phyloP scores from a whole-genome alignment of 2,329 filamentous ascomycete species.

The Colletotrichum graminicola region DNA sequence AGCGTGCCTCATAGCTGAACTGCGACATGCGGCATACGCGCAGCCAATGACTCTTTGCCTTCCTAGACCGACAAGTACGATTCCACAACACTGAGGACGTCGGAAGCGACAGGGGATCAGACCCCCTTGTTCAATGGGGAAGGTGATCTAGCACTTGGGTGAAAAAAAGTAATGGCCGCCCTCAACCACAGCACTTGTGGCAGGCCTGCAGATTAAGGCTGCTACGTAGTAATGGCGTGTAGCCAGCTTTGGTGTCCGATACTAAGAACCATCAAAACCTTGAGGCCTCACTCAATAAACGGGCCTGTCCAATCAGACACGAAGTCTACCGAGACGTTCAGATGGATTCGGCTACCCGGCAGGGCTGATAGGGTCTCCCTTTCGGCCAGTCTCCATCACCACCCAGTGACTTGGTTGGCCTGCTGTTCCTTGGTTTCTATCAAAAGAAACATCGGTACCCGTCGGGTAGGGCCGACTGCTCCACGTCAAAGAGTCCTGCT shows the following conservation, averaged over 20 bases:
- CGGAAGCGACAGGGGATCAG: slow-evolving; percentile 25
- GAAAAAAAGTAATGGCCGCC: too few relatives aligned
- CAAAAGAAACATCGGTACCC: slow-evolving; percentile 22
- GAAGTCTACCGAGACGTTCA: slow-evolving; percentile 1
- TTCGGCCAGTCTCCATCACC: background rate
- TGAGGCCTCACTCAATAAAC: background rate
- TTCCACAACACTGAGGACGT: slow-evolving; percentile 36
- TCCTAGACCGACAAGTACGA: slow-evolving; percentile 22
- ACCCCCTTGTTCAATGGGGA: slow-evolving; percentile 12
- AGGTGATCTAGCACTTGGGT: slow-evolving; percentile 16
- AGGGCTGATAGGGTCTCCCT: slow-evolving; percentile 1
- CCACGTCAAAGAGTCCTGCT: slow-evolving; percentile 17
- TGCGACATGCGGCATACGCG: slow-evolving; percentile 37
- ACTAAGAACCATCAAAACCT: background rate
- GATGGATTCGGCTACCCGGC: slow-evolving; percentile 2
- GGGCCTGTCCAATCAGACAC: slow-evolving; percentile 11
- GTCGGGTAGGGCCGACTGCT: slow-evolving; percentile 27
- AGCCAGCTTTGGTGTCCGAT: background rate
- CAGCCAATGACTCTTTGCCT: slow-evolving; percentile 24
- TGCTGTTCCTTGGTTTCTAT: slow-evolving; percentile 14
- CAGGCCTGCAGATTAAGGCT: slow-evolving; percentile 20
- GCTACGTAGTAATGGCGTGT: background rate
- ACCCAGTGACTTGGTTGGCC: slow-evolving; percentile 1
- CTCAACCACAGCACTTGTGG: background rate
- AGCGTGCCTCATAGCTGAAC: slow-evolving; percentile 29